A percentile compares a stretch with the other conserved stretches of the same genome.
Evolutionary conservation across 305 asterid species (phyloP).

Genomic region (Striga hermonthica): DNA sequence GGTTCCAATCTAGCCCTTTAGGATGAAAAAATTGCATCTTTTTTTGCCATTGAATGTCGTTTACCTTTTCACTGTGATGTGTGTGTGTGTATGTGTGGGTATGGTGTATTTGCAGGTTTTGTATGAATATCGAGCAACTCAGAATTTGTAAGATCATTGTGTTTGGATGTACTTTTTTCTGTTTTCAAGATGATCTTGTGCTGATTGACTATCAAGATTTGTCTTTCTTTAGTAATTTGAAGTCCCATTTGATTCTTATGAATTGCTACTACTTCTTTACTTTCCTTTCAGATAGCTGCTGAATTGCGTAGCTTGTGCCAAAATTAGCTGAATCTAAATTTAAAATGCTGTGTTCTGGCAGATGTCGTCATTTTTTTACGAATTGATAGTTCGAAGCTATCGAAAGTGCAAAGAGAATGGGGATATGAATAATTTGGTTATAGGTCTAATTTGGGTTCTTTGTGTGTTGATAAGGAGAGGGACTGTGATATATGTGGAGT

Average conservation of each 20-base stretch:
- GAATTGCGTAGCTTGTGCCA: too few species aligned
- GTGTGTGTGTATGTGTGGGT: neutral
- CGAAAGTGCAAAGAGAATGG: neutral
- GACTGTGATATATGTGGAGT: conserved; percentile 90
- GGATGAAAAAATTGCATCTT: neutral
- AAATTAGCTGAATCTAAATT: too few species aligned
- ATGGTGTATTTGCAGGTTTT: neutral
- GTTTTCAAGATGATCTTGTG: too few species aligned
- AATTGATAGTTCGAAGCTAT: neutral
- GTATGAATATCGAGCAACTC: neutral
- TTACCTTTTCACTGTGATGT: neutral
- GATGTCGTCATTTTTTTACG: neutral
- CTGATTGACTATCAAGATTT: too few species aligned
- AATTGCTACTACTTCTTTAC: too few species aligned
- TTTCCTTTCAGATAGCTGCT: too few species aligned
- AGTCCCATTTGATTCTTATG: too few species aligned
- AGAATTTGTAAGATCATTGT: neutral
- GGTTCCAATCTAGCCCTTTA: conserved; percentile 38
- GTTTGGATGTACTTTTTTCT: too few species aligned
- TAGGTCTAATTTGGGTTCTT: conserved; percentile 24
- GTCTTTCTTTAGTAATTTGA: too few species aligned
- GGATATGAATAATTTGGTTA: neutral
- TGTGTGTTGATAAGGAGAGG: conserved; percentile 50
- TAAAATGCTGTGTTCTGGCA: too few species aligned
- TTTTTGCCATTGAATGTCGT: neutral